phyloP scores from a whole-genome alignment of 257 asterid species.

The Plectranthus barbatus region DNA sequence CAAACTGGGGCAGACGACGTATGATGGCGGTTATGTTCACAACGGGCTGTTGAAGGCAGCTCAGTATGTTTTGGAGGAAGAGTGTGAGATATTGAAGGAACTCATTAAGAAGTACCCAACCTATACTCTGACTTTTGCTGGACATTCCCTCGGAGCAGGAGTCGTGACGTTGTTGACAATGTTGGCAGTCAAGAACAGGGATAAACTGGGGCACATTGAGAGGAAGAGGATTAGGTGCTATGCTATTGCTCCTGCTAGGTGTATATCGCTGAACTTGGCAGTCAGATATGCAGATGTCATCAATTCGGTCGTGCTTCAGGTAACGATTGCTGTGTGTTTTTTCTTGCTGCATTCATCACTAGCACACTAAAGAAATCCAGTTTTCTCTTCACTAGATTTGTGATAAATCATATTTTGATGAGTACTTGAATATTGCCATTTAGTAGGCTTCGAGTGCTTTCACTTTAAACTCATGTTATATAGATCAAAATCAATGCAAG shows the following conservation, averaged over 20 bases:
- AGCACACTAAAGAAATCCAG: not conserved
- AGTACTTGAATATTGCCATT: not conserved
- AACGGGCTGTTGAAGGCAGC: conserved; percentile 91
- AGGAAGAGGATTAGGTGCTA: conserved; percentile 83
- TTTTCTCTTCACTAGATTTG: not conserved
- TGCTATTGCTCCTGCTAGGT: conserved; percentile 95
- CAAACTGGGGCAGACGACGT: conserved; percentile 82
- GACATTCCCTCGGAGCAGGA: conserved; percentile 97
- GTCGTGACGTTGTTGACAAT: conserved; percentile 77
- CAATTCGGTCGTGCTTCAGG: conserved; percentile 93
- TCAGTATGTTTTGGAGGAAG: conserved; percentile 63
- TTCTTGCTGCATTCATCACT: not conserved
- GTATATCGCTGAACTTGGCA: conserved; percentile 89
- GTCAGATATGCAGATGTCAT: conserved; percentile 93
- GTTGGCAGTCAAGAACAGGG: conserved; percentile 68
- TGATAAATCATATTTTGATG: not conserved
- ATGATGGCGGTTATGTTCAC: conserved; percentile 92
- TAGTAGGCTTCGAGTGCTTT: no score
- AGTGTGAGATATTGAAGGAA: conserved; percentile 45
- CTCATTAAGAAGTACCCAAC: conserved; percentile 44
- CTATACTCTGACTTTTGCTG: conserved; percentile 74
- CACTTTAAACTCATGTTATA: no score
- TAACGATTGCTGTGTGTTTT: conserved; percentile 17
- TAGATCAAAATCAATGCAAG: no score
- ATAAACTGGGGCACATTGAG: conserved; percentile 58